Evolutionary conservation across 305 asterid genomes (phyloP).

Genomic region (Withania somnifera): DNA sequence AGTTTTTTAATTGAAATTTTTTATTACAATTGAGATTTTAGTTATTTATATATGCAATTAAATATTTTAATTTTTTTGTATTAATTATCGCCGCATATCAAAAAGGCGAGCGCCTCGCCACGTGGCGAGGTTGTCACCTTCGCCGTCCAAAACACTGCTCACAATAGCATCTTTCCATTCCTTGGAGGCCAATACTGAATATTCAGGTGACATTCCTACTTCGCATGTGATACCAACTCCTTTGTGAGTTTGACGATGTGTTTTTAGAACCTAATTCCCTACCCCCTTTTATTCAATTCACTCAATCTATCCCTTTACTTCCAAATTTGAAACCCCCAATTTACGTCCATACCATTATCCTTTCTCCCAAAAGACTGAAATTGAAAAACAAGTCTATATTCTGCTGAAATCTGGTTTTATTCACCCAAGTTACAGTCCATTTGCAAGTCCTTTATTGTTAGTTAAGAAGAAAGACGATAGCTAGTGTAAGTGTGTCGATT

Average conservation of each 20-base stretch:
- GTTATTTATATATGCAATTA: too few species aligned
- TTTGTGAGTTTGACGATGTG: background rate
- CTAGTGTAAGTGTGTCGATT: background rate
- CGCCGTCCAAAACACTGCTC: background rate
- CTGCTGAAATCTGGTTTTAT: background rate
- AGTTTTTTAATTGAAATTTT: too few species aligned
- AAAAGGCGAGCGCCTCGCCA: too few species aligned
- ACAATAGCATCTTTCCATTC: background rate
- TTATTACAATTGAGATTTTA: too few species aligned
- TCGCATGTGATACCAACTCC: background rate
- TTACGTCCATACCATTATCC: background rate
- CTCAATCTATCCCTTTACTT: background rate
- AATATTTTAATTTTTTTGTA: too few species aligned
- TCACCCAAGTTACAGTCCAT: background rate
- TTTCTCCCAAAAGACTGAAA: background rate
- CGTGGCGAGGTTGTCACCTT: too few species aligned
- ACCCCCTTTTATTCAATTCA: background rate
- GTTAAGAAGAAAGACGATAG: background rate
- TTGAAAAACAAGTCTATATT: background rate
- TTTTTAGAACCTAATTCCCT: background rate
- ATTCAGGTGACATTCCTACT: background rate
- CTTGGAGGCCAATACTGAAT: background rate
- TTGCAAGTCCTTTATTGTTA: background rate
- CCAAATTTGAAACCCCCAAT: background rate
- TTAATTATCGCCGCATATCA: too few species aligned